Evolutionary conservation across 163 green algal species (phyloP).

Genomic region (Smithsoniella earleae): DNA sequence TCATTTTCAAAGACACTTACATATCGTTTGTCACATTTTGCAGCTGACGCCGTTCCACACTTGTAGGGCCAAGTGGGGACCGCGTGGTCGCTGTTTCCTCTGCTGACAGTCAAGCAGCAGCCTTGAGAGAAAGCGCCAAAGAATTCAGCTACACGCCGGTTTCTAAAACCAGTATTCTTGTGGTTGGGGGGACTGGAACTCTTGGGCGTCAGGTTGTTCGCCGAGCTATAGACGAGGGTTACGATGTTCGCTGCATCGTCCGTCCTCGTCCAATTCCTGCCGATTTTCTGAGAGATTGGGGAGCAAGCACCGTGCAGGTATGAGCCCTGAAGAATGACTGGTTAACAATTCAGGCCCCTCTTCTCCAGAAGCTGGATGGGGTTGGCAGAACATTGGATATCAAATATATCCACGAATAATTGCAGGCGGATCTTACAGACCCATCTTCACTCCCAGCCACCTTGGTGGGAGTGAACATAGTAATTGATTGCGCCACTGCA

Average conservation of each 20-base stretch:
- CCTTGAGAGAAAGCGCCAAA: no score
- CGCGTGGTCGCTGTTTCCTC: no score
- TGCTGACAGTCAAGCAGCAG: no score
- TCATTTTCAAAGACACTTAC: no score
- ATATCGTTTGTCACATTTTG: no score
- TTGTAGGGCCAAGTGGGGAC: no score
- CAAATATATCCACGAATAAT: no score
- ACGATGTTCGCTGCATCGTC: slow-evolving; percentile 94
- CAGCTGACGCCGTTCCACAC: no score
- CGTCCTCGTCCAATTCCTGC: slow-evolving; percentile 78
- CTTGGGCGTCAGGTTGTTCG: slow-evolving; percentile 91
- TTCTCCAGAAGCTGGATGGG: not conserved
- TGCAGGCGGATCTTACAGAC: slow-evolving; percentile 85
- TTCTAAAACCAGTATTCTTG: slow-evolving; percentile 63
- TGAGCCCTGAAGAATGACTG: not conserved
- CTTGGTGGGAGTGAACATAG: slow-evolving; percentile 85
- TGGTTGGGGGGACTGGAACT: slow-evolving; percentile 91
- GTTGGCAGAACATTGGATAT: no score
- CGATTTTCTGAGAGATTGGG: slow-evolving; percentile 98
- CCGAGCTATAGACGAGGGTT: slow-evolving; percentile 89
- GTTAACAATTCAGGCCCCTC: not conserved
- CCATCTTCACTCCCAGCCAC: slow-evolving; percentile 79
- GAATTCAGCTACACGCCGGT: slow-evolving; percentile 12
- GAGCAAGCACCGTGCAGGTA: slow-evolving; percentile 81
- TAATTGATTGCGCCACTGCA: slow-evolving; percentile 94